Base-by-base conservation (phyloP, 208 protist species). In the Acanthamoeba lenticulata region DNA sequence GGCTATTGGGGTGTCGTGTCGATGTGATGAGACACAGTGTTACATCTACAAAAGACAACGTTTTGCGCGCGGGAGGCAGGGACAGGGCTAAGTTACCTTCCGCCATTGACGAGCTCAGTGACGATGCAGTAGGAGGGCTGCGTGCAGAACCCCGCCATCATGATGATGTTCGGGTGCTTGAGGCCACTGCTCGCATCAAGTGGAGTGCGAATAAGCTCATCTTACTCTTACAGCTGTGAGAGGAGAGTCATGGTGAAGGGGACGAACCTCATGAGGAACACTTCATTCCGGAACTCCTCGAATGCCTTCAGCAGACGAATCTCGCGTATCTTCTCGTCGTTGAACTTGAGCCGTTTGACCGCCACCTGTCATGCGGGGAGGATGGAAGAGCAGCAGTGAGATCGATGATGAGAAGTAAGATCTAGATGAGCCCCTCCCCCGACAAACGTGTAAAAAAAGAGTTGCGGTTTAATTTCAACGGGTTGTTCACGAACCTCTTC, bases 281-380 rank as follows among this genome's bases (percentile, higher is more conserved):
- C 86, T 89, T 96, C 94, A 72, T 94, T 83, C 24, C 94, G 32
- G 55, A 96, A 96, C 49, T 96, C 92, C 29, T 95, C 72, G 29
- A 94, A 96, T 52, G 92, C 91, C n/a, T 93, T 92, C 3, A 88
- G 32, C 27, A 60, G 36, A 40, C 42, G 52, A 9, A n/a, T 47
- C 42, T 91, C 85, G 7, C 77, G 24, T 11, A 88, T 57, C 34
- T 44, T 52, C 47, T 88, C 77, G 34, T 88, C 77, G 47, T 88
- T 88, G 77, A 88, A 88, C 47, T 88, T 88, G 27, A 88, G 47
- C 29, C 77, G 77, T 36, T 88, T 88, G 9, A 88, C 27, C 5
- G 77, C 77, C 0, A 88, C 69, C 69, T 83, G 7, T 5, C 17
- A 17, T 74, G 34, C 32, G 65, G 34, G 5, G n/a, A 17, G 65